phyloP scores from a whole-genome alignment of 176 grass and related monocot genomes.

The Ananas comosus region DNA sequence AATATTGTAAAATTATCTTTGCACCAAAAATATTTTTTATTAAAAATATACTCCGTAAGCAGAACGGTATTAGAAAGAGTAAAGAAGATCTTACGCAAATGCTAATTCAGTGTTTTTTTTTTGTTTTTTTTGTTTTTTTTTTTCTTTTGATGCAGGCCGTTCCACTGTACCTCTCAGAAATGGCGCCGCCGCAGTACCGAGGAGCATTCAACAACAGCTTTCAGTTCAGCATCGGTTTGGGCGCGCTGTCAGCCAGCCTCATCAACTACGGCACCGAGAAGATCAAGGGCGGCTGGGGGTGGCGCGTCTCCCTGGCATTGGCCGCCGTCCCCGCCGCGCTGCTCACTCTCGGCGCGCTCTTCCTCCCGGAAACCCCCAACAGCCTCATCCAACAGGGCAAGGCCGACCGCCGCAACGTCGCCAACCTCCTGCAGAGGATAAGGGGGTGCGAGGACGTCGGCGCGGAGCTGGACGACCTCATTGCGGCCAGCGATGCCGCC shows the following conservation, averaged over 20 bases:
- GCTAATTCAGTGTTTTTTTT: not conserved
- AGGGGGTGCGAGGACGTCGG: conserved; percentile 31
- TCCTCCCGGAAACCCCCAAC: conserved; percentile 57
- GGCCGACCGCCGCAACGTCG: conserved; percentile 4
- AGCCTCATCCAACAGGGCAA: conserved; percentile 42
- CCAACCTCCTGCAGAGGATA: conserved; percentile 32
- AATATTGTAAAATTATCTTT: no score
- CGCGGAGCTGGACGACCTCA: conserved; percentile 36
- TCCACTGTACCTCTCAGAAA: conserved; percentile 74
- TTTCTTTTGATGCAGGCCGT: conserved; percentile 15
- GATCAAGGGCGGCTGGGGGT: conserved; percentile 40
- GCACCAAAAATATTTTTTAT: no score
- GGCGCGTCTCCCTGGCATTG: conserved; percentile 51
- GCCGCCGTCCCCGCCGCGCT: conserved; percentile 44
- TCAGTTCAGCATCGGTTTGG: conserved; percentile 44
- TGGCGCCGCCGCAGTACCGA: conserved; percentile 47
- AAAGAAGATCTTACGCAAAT: no score
- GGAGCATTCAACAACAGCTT: conserved; percentile 65
- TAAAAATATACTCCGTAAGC: no score
- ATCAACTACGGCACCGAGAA: conserved; percentile 61
- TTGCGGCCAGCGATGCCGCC: conserved; percentile 7
- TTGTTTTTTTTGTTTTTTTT: not conserved
- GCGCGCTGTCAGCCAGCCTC: conserved; percentile 40
- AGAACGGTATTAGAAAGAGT: no score
- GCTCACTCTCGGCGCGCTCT: conserved; percentile 32